Evolutionary conservation across 208 protist species (phyloP), one percentile per base, ranked within the genome.

Genomic region (Balamuthia mandrillaris): DNA sequence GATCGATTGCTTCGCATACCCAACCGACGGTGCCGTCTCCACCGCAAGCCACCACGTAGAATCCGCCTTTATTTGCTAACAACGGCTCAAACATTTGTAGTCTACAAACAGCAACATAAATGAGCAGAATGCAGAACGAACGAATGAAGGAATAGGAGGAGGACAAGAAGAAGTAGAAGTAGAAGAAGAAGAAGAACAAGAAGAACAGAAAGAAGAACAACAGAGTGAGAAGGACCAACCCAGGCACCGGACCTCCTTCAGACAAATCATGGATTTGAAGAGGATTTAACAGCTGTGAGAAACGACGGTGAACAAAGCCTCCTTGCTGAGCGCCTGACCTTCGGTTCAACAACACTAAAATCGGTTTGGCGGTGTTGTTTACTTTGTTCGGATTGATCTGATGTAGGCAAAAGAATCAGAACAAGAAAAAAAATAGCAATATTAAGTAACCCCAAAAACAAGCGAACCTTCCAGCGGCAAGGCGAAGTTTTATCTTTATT

Each of bases 11-110:
- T 7, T 33, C 41, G 37, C 63, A 81, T 31, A 81, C 44, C 72
- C 72, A 81, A 6, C 72, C 72, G 35, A 81, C 44, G 45, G 72
- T 81, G 14, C 72, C 72, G 51, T 81, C 72, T 6, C 72, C 72
- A 3, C 72, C 72, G 35, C 72, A 81, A 3, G 33, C 72, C 24
- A 81, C 45, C 6, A 81, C 58, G 44, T 33, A 33, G 27, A 72
- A 72, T 1, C n/a, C 16, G 16, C 63, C 37, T 9, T 41, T 41
- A 10, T 33, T 41, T 33, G 41, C 33, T 21, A 72, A 21, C 63
- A 72, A 27, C 29, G 63, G 9, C 29, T 24, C 63, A 33, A 72
- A 72, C 35, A 37, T 81, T 31, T 81, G 35, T 0, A 61, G 35
- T n/a, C 51, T 81, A 12, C 60, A 9, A 39, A 56, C 18, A 56